Base-by-base conservation (phyloP, 2,329 filamentous ascomycete genomes). In the Onygenales sp. region DNA sequence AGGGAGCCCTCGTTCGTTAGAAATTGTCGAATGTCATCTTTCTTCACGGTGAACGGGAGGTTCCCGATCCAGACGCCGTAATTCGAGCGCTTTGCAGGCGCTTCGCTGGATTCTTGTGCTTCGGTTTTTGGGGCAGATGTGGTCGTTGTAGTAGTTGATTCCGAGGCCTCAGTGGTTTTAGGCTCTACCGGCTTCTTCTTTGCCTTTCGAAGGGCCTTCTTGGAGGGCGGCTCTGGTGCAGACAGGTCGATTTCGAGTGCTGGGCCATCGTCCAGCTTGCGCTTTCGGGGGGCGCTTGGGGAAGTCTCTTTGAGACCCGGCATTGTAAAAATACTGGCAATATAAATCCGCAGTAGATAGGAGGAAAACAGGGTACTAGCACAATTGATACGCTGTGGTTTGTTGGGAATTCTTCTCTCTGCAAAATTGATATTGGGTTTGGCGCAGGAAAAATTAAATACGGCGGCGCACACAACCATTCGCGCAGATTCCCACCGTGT, bases 21-120 rank as follows among this genome's bases (percentile, higher is more conserved):
- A 79, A 95, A 97, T 56, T 79, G 80, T 63, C 85, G 84, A 48
- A 98, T 74, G 57, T 89, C 84, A 10, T 81, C 75, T 55, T 86
- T 83, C 44, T 86, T 93, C 42, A 86, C 77, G 46, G 81, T 82
- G 76, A 92, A 98, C n/a, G 87, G 82, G 58, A 98, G 73, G 71
- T 98, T 98, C 63, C 94, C 93, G 62, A 98, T 88, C 93, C 93
- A 98, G 60, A 98, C 82, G 57, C 90, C 89, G 69, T 89, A 84
- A 14, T 87, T 83, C 8, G 89, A 93, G 55, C 89, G 85, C 61
- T 76, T 73, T 5, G 66, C 13, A 6, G 45, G 35, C 32, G 21
- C 46, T 36, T 66, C 57, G 39, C 52, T 45, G 5, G 54, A 45
- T 14, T 58, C 57, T 27, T 27, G 21, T 27, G 21, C 21, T 27